A percentile compares a stretch with the other conserved stretches of the same genome.
Conservation (phyloP, 164 flowering plant species). For the Litsea cubeba region DNA sequence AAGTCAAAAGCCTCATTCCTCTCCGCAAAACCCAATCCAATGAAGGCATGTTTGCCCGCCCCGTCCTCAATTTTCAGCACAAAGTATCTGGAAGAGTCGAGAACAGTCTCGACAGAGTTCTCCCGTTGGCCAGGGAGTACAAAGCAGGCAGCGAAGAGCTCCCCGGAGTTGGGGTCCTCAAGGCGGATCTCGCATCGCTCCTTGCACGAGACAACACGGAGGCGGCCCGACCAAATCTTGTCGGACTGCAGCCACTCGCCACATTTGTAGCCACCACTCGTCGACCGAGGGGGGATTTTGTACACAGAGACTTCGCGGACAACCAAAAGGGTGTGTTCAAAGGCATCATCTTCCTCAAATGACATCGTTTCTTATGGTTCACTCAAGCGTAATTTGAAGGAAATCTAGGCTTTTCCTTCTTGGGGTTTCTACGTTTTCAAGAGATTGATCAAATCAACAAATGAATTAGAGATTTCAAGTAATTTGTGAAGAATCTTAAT, state of each 20-base stretch:
- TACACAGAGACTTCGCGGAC: slow-evolving; percentile 85
- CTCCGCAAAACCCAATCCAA: slow-evolving; percentile 88
- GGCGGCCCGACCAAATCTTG: slow-evolving; percentile 97
- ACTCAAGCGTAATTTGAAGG: neutral
- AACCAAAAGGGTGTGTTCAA: slow-evolving; percentile 95
- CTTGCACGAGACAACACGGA: slow-evolving; percentile 83
- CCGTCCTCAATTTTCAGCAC: slow-evolving; percentile 97
- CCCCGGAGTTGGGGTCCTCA: slow-evolving; percentile 88
- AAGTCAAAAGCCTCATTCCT: slow-evolving; percentile 98
- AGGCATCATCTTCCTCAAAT: slow-evolving; percentile 67
- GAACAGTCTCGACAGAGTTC: slow-evolving; percentile 77
- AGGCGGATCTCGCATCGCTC: slow-evolving; percentile 93
- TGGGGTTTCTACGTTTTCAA: neutral
- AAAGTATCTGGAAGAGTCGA: slow-evolving; percentile 94
- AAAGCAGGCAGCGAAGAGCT: slow-evolving; percentile 94
- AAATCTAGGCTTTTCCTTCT: neutral
- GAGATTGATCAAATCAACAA: neutral
- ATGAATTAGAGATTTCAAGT: neutral
- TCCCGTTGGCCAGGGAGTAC: slow-evolving; percentile 84
- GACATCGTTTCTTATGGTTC: slow-evolving; percentile 39
- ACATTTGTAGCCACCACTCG: slow-evolving; percentile 96
- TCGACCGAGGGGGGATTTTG: slow-evolving; percentile 92
- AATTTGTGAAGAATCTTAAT: neutral
- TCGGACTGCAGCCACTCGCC: slow-evolving; percentile 99
- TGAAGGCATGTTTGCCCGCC: slow-evolving; percentile 85